These are phyloP conservation scores for Nymphaea colorata DNA, from an alignment of 164 flowering plant genomes.

Conservation along the genomic window DNA sequence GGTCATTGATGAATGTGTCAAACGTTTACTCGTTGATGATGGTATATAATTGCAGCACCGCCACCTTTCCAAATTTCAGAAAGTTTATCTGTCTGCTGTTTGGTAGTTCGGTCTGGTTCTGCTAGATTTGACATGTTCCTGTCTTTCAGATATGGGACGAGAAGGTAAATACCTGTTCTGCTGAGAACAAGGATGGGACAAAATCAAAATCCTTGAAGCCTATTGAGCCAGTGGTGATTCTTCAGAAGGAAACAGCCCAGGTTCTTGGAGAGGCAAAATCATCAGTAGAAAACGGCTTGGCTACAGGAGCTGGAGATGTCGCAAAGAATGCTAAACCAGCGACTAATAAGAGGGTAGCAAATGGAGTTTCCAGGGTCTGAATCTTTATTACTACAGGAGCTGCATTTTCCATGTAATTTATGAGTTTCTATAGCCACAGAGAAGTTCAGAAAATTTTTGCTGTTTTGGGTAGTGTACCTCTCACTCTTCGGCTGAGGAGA, in stretches of 20 bases:
- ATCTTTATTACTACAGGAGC: too few species aligned
- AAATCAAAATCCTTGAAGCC: constrained; percentile 21
- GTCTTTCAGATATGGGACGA: constrained; percentile 26
- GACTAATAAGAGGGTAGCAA: constrained; percentile 21
- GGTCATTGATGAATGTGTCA: too few species aligned
- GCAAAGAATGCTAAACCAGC: constrained; percentile 24
- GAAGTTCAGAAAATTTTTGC: neutral
- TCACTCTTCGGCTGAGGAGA: neutral
- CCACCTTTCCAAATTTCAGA: too few species aligned
- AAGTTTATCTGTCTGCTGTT: too few species aligned
- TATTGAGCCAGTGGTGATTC: constrained; percentile 18
- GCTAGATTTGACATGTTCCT: neutral
- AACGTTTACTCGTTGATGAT: too few species aligned
- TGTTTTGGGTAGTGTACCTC: neutral
- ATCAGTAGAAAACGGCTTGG: constrained; percentile 22
- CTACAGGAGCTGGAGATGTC: constrained; percentile 23
- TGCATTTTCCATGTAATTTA: neutral
- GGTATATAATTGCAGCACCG: too few species aligned
- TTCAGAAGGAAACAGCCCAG: constrained; percentile 18
- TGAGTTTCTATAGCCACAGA: neutral
- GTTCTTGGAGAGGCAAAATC: constrained; percentile 21
- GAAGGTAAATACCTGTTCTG: constrained; percentile 18
- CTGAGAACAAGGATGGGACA: constrained; percentile 27
- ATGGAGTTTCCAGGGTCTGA: constrained; percentile 35
- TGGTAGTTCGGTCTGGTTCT: too few species aligned